Percentiles rank a stretch among this genome's conserved stretches.
phyloP scores from a whole-genome alignment of 352 stramenopile genomes.

The Globisporangium okanoganense region DNA sequence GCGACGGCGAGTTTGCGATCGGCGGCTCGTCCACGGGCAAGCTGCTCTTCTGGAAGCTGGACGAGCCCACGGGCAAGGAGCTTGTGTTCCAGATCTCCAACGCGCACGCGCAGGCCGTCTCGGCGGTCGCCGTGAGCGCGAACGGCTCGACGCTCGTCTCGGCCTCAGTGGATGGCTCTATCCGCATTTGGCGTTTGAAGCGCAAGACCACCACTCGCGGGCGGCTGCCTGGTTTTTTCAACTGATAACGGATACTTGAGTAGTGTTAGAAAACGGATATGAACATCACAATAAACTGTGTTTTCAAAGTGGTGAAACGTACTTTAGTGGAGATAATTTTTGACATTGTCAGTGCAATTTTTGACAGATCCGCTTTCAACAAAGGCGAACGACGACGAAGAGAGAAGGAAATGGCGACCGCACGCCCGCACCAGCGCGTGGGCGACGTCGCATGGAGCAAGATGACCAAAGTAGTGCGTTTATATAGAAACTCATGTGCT shows the following conservation, averaged over 20 bases:
- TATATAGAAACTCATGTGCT: background rate
- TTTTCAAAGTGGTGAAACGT: no score
- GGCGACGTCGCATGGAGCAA: constrained; percentile 90
- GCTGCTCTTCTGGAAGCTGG: constrained; percentile 80
- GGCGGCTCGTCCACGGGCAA: constrained; percentile 72
- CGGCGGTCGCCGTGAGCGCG: constrained; percentile 51
- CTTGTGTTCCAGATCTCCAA: constrained; percentile 76
- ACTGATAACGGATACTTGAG: no score
- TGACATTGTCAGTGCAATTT: background rate
- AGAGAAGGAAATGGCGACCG: constrained; percentile 42
- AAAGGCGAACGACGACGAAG: background rate
- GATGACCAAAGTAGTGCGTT: constrained; percentile 89
- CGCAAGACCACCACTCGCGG: constrained; percentile 45
- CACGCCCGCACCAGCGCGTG: constrained; percentile 53
- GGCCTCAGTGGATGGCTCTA: constrained; percentile 52
- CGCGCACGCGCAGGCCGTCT: constrained; percentile 60
- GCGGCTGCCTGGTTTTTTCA: constrained; percentile 56
- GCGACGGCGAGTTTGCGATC: constrained; percentile 72
- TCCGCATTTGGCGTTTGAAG: constrained; percentile 77
- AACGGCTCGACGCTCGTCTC: constrained; percentile 61
- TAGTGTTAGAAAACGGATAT: no score
- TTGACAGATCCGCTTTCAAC: background rate
- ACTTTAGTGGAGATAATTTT: background rate
- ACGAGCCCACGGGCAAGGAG: constrained; percentile 56
- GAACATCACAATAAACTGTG: no score